These are phyloP conservation scores for Pelargonium cotyledonis DNA, from an alignment of 441 rosid genomes.

Conservation along the genomic window DNA sequence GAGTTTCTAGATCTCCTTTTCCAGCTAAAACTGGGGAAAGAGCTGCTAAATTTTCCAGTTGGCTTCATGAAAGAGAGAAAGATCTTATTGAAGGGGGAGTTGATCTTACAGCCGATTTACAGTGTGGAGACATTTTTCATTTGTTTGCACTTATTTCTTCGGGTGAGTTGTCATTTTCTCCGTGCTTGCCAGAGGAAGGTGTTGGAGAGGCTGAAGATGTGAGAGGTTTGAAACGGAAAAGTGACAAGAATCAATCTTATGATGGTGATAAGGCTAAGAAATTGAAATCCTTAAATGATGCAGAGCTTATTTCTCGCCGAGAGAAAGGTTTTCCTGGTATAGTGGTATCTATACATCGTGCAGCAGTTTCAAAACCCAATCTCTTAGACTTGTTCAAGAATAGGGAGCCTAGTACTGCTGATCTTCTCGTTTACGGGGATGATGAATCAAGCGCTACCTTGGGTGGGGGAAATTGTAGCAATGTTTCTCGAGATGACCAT, in stretches of 20 bases:
- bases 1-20: constrained; percentile 69
- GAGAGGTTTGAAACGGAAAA: constrained; percentile 68
- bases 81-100: constrained; percentile 51
- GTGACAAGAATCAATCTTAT: constrained; percentile 50
- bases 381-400: constrained; percentile 50
- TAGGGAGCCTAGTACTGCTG: constrained; percentile 28
- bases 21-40: constrained; percentile 78
- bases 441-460: constrained; percentile 27
- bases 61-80: constrained; percentile 60
- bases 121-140: constrained; percentile 83
- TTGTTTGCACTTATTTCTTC: constrained; percentile 70
- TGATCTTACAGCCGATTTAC: constrained; percentile 62
- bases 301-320: constrained; percentile 71
- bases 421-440: constrained; percentile 22
- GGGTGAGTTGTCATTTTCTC: constrained; percentile 68
- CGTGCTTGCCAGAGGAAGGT: constrained; percentile 77
- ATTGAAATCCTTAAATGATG: constrained; percentile 51
- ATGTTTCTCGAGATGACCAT: constrained; percentile 33
- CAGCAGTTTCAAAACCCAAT: constrained; percentile 34
- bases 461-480: constrained; percentile 22
- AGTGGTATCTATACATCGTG: constrained; percentile 45
- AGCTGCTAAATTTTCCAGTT: constrained; percentile 67
- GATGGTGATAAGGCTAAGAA: constrained; percentile 54
- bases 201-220: constrained; percentile 90
- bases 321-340: constrained; percentile 98